These are phyloP conservation scores for Cercospora berteroae DNA, from an alignment of 2,329 filamentous ascomycete genomes.

Conservation along the genomic window DNA sequence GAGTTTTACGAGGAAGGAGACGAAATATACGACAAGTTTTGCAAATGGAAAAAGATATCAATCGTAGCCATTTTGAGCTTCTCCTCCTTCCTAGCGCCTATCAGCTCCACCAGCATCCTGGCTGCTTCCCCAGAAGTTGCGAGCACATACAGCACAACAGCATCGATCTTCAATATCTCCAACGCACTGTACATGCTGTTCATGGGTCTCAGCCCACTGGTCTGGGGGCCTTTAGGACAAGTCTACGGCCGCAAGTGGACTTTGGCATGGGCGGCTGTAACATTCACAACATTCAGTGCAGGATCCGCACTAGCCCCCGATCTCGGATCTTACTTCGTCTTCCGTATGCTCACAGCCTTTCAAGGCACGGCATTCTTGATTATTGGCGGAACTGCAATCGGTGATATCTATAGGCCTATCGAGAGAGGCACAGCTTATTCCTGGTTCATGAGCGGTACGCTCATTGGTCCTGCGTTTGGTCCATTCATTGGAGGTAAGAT, in stretches of 20 bases:
- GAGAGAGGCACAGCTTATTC: conserved; percentile 70
- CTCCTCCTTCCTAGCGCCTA: conserved; percentile 72
- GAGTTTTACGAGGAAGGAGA: conserved; percentile 47
- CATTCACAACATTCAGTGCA: conserved; percentile 68
- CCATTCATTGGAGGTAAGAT: conserved; percentile 61
- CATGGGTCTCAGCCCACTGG: conserved; percentile 68
- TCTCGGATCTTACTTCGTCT: conserved; percentile 68
- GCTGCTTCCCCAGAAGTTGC: conserved; percentile 74
- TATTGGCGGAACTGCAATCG: conserved; percentile 67
- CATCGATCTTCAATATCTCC: conserved; percentile 67
- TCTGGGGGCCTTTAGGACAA: conserved; percentile 68
- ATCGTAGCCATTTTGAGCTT: conserved; percentile 70
- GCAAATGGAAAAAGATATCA: conserved; percentile 59
- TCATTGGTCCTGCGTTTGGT: conserved; percentile 68
- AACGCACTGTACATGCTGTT: conserved; percentile 74
- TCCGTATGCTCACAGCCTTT: conserved; percentile 71
- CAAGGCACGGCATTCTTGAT: conserved; percentile 68
- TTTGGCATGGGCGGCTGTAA: conserved; percentile 55
- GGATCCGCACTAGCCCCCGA: conserved; percentile 72
- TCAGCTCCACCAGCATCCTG: conserved; percentile 70
- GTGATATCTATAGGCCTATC: conserved; percentile 54
- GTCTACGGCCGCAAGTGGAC: conserved; percentile 52
- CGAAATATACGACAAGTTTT: conserved; percentile 63
- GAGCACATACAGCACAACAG: conserved; percentile 52
- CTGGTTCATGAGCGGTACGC: conserved; percentile 52